Base-by-base conservation (phyloP, 305 asterid genomes). In the Monarda citriodora region DNA sequence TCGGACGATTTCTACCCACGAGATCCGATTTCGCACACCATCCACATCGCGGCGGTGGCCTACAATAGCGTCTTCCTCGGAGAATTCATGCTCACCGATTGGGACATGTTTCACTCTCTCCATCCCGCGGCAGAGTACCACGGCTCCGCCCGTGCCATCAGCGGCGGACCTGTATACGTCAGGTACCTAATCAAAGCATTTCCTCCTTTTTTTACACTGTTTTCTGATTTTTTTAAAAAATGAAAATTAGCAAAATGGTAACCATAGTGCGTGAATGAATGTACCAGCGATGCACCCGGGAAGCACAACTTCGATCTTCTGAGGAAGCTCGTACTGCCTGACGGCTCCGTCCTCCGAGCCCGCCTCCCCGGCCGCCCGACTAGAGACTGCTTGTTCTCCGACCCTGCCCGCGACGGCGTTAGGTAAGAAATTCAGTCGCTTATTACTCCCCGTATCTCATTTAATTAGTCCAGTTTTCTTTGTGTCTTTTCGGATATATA, bases 21-120 rank as follows among this genome's bases (percentile, higher is more conserved):
- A 12, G 88, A 82, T 70, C 95, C 98, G 1, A 70, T 69, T 2
- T 88, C 98, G 4, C 96, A 91, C 66, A 90, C 96, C 3, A 91
- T 91, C 74, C 96, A 91, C 76, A 82, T 91, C 31, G 95, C 96
- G 7, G 65, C 96, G 4, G 96, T 91, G 32, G 91, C 95, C 4
- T 91, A 91, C 65, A 91, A 88, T 71, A 85, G 81, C 49, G 84
- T 91, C 9, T 91, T 91, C 72, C 74, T 88, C 0, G 94, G 96
- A 55, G 98, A 91, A 64, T 53, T 91, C 11, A 91, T 91, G 98
- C 64, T 69, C 69, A 91, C 96, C 41, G 98, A 91, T 70, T 88
- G 98, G 98, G 98, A 91, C 51, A 91, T 91, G 98, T 91, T 91
- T 79, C 98, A 91, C 60, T 91, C 96, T 37, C 80, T 91, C 49